Evolutionary conservation across 2,329 filamentous ascomycete species (phyloP), one percentile per base, ranked within the genome.

Genomic region (Aspergillus flavus): DNA sequence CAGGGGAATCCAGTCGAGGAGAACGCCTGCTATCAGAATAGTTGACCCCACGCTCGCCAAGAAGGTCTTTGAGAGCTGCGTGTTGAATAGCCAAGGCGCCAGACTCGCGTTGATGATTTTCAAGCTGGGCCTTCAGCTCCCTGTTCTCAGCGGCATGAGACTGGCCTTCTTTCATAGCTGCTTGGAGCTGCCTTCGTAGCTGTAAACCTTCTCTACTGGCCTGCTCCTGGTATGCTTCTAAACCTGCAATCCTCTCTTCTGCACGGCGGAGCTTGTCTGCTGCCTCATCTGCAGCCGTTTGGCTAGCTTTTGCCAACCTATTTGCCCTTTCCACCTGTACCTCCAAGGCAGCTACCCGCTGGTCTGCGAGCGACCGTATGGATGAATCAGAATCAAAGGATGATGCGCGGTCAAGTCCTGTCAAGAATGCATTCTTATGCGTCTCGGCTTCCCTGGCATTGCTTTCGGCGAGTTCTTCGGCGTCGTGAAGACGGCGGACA

Each of bases 201-300:
- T 89, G 88, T 60, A 99, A 88, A 56, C 93, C 93, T 78, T 99
- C 96, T 52, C 95, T 88, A 78, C 94, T 98, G 4, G 94, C 91
- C 79, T 99, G 95, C 75, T 99, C 95, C 79, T 99, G 95, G 76
- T 98, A 98, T 32, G 93, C 92, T 77, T 99, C 95, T 4, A 99
- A 85, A 7, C 95, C 95, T 6, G 95, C 96, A 76, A 99, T 98
- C 48, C 95, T 89, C 81, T 98, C 96, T 79, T 99, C 96, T 4
- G 95, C 95, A 63, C 91, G 91, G 59, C 95, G 91, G 59, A 99
- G 84, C 75, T 94, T 96, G 73, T 97, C 93, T 0, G 93, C 91
- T 3, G 94, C 93, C 30, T 85, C 81, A 76, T 99, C 93, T 1
- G 94, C 94, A 63, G 96, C 94, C 64, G 90, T 85, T 76, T 97